Percentiles rank a stretch among this genome's conserved stretches.
phyloP scores from a whole-genome alignment of 192 early-diverging fungal species.

The Coemansia sp. region DNA sequence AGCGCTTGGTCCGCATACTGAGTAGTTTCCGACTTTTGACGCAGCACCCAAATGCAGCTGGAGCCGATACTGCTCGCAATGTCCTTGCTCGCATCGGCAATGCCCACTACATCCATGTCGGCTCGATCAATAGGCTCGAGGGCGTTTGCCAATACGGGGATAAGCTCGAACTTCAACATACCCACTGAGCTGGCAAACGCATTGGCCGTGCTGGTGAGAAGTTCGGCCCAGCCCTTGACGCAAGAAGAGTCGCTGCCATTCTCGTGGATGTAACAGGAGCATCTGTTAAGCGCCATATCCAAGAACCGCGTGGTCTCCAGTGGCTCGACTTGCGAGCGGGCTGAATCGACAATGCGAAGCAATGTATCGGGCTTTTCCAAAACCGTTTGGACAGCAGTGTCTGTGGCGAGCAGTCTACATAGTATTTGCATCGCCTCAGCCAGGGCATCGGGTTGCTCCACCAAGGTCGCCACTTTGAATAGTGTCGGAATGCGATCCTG shows the following conservation, averaged over 20 bases:
- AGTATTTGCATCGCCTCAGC: constrained; percentile 30
- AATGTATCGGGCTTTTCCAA: constrained; percentile 19
- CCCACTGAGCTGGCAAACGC: constrained; percentile 12
- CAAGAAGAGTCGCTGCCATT: not conserved
- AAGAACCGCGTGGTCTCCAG: constrained; percentile 16
- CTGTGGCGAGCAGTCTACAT: constrained; percentile 21
- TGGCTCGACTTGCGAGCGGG: not conserved
- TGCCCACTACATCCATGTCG: constrained; percentile 11
- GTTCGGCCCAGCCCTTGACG: not conserved
- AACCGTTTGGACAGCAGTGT: constrained; percentile 20
- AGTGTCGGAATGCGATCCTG: constrained; percentile 40
- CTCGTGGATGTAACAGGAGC: constrained; percentile 24
- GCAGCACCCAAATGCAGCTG: constrained; percentile 34
- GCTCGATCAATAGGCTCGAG: constrained; percentile 34
- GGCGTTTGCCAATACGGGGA: constrained; percentile 34
- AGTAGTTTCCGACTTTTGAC: constrained; percentile 34
- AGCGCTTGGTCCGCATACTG: constrained; percentile 40
- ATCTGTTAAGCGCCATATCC: constrained; percentile 31
- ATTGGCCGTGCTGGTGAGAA: not conserved
- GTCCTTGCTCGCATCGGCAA: not conserved
- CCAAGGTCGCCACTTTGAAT: constrained; percentile 16
- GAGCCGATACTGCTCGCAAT: constrained; percentile 21
- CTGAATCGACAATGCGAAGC: not conserved
- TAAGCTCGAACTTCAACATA: constrained; percentile 30
- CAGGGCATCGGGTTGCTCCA: not conserved